A percentile compares a stretch with the other conserved stretches of the same genome.
These are phyloP conservation scores for Aspergillus bertholletiae DNA, from an alignment of 495 filamentous ascomycete genomes.

Conservation along the genomic window DNA sequence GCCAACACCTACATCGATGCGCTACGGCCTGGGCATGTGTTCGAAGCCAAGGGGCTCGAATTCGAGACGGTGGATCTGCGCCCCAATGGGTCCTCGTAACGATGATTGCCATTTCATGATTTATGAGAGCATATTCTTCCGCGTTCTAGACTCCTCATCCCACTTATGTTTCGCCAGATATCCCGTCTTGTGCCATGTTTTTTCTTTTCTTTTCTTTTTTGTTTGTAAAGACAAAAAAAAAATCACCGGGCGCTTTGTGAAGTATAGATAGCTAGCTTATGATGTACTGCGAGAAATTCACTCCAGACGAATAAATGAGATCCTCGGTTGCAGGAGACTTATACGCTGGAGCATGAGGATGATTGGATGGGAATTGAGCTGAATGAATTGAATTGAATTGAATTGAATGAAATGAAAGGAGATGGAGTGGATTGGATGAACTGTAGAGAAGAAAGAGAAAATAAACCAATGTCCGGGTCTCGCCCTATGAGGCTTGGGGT, in stretches of 20 bases:
- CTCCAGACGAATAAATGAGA: no score
- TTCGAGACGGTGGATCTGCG: slow-evolving; percentile 80
- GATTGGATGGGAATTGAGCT: no score
- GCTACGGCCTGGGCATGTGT: slow-evolving; percentile 77
- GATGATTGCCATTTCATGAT: slow-evolving; percentile 7
- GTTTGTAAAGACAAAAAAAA: no score
- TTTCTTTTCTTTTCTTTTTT: no score
- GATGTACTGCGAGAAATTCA: not conserved
- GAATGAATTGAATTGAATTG: no score
- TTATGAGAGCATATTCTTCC: not conserved
- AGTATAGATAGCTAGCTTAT: not conserved
- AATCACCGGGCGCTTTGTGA: no score
- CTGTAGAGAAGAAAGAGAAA: no score
- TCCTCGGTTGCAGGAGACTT: no score
- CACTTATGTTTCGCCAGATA: not conserved
- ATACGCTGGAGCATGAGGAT: no score
- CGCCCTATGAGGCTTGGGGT: not conserved
- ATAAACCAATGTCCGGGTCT: no score
- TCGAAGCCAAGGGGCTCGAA: slow-evolving; percentile 67
- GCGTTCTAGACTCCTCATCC: not conserved
- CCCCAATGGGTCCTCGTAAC: slow-evolving; percentile 36
- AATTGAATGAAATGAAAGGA: no score
- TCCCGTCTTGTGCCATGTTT: not conserved
- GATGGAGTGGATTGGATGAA: no score
- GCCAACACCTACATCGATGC: slow-evolving; percentile 82